Evolutionary conservation across 805 yeast species (phyloP).

Genomic region (Starmerella tilneyi): DNA sequence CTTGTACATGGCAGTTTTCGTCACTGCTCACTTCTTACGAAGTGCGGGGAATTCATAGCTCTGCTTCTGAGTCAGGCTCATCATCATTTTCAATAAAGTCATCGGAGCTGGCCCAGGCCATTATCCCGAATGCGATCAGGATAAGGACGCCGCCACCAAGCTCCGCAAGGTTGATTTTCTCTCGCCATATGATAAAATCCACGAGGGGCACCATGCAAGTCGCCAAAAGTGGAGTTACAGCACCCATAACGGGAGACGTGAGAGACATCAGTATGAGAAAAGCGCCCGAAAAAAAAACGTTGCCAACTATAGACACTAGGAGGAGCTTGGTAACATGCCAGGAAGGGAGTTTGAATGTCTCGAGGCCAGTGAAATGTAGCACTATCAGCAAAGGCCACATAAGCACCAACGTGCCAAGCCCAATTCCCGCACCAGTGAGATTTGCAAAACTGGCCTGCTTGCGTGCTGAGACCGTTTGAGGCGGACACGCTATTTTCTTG

Average conservation of each 20-base stretch:
- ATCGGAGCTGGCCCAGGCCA: conserved; percentile 30
- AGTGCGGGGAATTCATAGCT: too few species aligned
- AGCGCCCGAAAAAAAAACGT: conserved; percentile 57
- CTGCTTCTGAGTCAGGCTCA: conserved; percentile 22
- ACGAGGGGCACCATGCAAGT: conserved; percentile 69
- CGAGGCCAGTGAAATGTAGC: conserved; percentile 46
- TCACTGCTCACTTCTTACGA: background rate
- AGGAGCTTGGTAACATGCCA: conserved; percentile 39
- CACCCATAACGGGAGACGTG: conserved; percentile 72
- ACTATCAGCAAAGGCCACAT: conserved; percentile 42
- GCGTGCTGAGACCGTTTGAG: conserved; percentile 50
- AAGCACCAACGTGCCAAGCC: conserved; percentile 43
- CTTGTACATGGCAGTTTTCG: conserved; percentile 2
- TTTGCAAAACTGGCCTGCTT: conserved; percentile 75
- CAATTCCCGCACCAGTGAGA: conserved; percentile 59
- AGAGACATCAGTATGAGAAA: conserved; percentile 71
- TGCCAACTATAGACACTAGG: conserved; percentile 46
- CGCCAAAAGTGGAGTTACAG: conserved; percentile 58
- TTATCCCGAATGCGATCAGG: conserved; percentile 54
- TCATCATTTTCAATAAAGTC: conserved; percentile 34
- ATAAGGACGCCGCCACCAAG: conserved; percentile 60
- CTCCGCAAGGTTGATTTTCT: conserved; percentile 45
- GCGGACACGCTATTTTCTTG: conserved; percentile 67
- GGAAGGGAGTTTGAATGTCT: conserved; percentile 46
- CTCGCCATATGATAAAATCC: conserved; percentile 61